These are phyloP conservation scores for Neoarthrinium moseri DNA, from an alignment of 2,329 filamentous ascomycete genomes.

Conservation along the genomic window DNA sequence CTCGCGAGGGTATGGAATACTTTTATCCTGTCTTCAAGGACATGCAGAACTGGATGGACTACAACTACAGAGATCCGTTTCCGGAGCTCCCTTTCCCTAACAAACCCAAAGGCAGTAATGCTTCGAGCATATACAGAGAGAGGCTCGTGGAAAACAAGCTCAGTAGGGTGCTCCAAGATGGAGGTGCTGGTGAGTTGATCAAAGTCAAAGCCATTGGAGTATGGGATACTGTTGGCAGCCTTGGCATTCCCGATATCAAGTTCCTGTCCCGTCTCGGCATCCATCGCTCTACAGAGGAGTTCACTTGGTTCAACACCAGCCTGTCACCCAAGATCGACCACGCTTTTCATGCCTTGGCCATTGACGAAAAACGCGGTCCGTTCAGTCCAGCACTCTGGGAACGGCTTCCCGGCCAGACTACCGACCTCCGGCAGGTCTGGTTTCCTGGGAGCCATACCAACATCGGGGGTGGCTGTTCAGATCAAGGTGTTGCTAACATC, in stretches of 20 bases:
- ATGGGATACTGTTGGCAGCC: slow-evolving; percentile 48
- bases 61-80: slow-evolving; percentile 44
- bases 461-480: slow-evolving; percentile 51
- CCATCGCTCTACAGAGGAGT: slow-evolving; percentile 43
- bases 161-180: slow-evolving; percentile 40
- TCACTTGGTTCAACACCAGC: slow-evolving; percentile 52
- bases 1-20: slow-evolving; percentile 49
- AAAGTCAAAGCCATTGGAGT: slow-evolving; percentile 49
- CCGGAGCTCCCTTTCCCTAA: slow-evolving; percentile 44
- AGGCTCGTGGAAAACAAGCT: slow-evolving; percentile 38
- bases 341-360: slow-evolving; percentile 58
- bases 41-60: slow-evolving; percentile 51
- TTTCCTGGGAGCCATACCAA: slow-evolving; percentile 73
- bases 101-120: slow-evolving; percentile 45
- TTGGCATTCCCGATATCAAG: slow-evolving; percentile 32
- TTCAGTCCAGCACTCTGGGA: slow-evolving; percentile 59
- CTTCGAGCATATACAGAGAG: slow-evolving; percentile 40
- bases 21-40: slow-evolving; percentile 58
- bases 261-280: slow-evolving; percentile 45
- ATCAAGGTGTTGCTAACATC: neutral
- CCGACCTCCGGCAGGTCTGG: slow-evolving; percentile 54
- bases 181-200: slow-evolving; percentile 38
- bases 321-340: slow-evolving; percentile 53
- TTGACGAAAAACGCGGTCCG: slow-evolving; percentile 54
- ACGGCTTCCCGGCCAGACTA: slow-evolving; percentile 34